Conservation (phyloP, 2,329 filamentous ascomycete species). For the Teratosphaeria zuluensis region DNA sequence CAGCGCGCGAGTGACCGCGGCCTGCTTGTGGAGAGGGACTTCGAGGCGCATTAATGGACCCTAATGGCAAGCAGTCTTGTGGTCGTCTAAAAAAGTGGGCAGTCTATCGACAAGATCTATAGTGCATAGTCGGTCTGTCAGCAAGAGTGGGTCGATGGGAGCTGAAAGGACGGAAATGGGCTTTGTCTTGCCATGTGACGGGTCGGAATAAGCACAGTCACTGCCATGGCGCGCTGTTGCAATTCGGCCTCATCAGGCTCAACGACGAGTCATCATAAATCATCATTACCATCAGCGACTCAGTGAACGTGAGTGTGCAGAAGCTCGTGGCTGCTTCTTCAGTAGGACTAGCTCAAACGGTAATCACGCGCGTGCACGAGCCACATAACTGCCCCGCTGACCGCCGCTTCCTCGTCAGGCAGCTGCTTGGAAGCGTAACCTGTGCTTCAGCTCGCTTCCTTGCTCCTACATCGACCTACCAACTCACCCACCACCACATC, state of each 20-base stretch:
- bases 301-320: background rate
- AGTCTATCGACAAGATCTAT: background rate
- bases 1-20: too few species aligned
- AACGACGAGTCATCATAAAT: background rate
- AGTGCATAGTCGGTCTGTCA: background rate
- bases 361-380: background rate
- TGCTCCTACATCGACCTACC: background rate
- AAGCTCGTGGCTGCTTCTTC: background rate
- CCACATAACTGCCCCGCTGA: background rate
- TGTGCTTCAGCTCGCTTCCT: background rate
- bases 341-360: background rate
- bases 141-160: background rate
- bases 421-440: background rate
- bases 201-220: background rate
- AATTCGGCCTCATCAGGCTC: too few species aligned
- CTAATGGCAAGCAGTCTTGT: too few species aligned
- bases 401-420: background rate
- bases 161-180: background rate
- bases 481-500: background rate
- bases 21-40: too few species aligned
- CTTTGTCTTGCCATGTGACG: background rate
- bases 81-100: background rate
- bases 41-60: too few species aligned
- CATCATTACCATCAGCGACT: background rate
- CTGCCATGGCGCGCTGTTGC: background rate